Evolutionary conservation across 1,284 basidiomycete genomes (phyloP).

Genomic region (Gastroboletus turbinatus): DNA sequence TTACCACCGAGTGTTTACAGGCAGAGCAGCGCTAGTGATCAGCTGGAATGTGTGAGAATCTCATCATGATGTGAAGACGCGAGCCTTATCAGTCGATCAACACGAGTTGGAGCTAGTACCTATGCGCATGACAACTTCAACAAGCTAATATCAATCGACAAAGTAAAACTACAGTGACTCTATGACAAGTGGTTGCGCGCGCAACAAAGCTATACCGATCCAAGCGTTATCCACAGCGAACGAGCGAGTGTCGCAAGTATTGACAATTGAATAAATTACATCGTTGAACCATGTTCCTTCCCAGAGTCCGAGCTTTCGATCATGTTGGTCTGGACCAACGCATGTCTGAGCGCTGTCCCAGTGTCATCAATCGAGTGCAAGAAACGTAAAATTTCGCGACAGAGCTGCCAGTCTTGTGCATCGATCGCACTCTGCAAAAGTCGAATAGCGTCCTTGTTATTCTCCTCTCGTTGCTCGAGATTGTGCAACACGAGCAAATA

Average conservation of each 20-base stretch:
- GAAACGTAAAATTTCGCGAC: slow-evolving; percentile 89
- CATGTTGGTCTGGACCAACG: slow-evolving; percentile 46
- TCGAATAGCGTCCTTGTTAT: slow-evolving; percentile 75
- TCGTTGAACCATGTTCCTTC: not conserved
- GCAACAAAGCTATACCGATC: not conserved
- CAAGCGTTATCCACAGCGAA: not conserved
- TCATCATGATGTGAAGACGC: no score
- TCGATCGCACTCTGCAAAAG: slow-evolving; percentile 74
- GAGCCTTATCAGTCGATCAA: not conserved
- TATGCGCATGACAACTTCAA: not conserved
- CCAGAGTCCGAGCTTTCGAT: slow-evolving; percentile 4
- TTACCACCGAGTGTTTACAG: not conserved
- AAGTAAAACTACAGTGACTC: not conserved
- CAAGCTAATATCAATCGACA: not conserved
- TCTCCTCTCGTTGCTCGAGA: slow-evolving; percentile 84
- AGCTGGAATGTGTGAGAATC: not conserved
- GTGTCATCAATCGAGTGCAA: slow-evolving; percentile 87
- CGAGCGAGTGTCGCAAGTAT: not conserved
- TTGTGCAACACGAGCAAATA: slow-evolving; percentile 94
- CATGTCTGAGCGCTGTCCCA: slow-evolving; percentile 68
- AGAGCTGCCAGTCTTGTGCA: slow-evolving; percentile 78
- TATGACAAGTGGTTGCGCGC: not conserved
- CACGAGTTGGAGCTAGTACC: no score
- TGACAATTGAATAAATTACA: slow-evolving; percentile 5
- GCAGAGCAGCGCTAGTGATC: not conserved